phyloP scores from a whole-genome alignment of 78 protist species.

The Dictyostelium citrinum region DNA sequence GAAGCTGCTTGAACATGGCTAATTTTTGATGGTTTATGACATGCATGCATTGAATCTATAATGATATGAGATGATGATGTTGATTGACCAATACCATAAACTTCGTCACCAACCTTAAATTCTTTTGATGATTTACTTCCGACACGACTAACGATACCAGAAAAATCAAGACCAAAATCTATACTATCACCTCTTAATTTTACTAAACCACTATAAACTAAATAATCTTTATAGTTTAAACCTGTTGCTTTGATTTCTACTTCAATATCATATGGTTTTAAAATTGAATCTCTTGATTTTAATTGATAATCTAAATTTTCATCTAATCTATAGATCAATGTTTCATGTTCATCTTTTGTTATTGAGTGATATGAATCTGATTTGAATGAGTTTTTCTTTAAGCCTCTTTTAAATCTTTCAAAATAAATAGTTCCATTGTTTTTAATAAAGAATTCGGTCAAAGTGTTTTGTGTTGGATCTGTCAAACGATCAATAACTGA shows the following conservation, averaged over 20 bases:
- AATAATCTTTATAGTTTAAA: not conserved
- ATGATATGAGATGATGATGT: not conserved
- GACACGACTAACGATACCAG: not conserved
- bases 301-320: not conserved
- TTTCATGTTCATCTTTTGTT: too few relatives aligned
- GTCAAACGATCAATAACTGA: not conserved
- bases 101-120: constrained; percentile 21
- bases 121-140: not conserved
- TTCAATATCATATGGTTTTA: not conserved
- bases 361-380: not conserved
- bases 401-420: not conserved
- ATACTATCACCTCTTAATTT: not conserved
- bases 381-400: too few relatives aligned
- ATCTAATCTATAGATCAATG: not conserved
- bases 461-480: not conserved
- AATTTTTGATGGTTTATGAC: constrained; percentile 4
- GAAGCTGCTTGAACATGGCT: constrained; percentile 25
- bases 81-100: not conserved
- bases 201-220: not conserved
- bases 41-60: not conserved
- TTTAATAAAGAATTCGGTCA: not conserved
- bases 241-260: not conserved
- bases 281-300: not conserved
- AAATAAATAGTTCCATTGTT: not conserved
- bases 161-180: not conserved